Conservation (phyloP, 306 rosid species). For the Rosa multiflora region DNA sequence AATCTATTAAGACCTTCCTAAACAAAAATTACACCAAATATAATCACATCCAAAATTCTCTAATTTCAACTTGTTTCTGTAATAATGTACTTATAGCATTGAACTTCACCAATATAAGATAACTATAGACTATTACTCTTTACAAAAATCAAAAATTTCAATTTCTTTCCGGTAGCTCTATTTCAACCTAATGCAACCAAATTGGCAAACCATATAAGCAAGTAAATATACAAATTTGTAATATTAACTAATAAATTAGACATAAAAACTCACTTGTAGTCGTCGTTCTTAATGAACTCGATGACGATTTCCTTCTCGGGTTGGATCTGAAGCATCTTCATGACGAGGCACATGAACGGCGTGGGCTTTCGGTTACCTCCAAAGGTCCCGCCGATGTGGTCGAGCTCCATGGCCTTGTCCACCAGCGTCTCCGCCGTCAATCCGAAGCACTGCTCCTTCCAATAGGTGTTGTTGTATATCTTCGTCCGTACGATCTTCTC, state of each 20-base stretch:
- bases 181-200: neutral
- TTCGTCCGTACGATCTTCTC: slow-evolving; percentile 95
- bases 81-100: neutral
- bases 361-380: slow-evolving; percentile 96
- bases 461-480: slow-evolving; percentile 85
- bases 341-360: slow-evolving; percentile 92
- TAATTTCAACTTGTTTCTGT: neutral
- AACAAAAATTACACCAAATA: neutral
- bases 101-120: neutral
- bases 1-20: neutral
- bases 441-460: slow-evolving; percentile 99
- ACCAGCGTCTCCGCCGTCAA: slow-evolving; percentile 94
- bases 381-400: slow-evolving; percentile 86
- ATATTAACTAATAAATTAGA: neutral
- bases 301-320: slow-evolving; percentile 98
- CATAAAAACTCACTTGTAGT: slow-evolving; percentile 57
- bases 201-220: neutral
- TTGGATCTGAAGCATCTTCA: slow-evolving; percentile 99
- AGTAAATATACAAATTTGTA: neutral
- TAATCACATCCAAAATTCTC: neutral
- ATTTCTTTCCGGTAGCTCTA: neutral
- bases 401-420: slow-evolving; percentile 98
- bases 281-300: slow-evolving; percentile 92
- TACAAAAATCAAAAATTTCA: neutral
- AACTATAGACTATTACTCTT: too few species aligned